Percentiles rank a stretch among this genome's conserved stretches.
Evolutionary conservation across 306 rosid genomes (phyloP).

Genomic region (Pachyrhizus erosus): DNA sequence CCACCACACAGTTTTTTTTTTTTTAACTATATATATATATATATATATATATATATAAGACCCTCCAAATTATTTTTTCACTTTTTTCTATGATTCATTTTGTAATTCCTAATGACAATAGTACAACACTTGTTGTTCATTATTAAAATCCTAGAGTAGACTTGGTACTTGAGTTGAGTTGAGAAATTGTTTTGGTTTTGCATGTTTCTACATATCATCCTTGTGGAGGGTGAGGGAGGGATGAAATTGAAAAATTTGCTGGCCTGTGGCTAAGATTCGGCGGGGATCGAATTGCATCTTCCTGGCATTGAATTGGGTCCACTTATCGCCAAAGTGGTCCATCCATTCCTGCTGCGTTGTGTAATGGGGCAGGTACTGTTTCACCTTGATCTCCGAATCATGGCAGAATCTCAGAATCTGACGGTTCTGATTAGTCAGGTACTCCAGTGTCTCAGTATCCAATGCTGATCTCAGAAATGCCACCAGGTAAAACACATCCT

Average conservation of each 20-base stretch:
- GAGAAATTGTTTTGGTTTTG: no score
- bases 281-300: conserved; percentile 86
- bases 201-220: not conserved
- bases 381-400: conserved; percentile 66
- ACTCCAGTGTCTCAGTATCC: conserved; percentile 67
- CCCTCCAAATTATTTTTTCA: not conserved
- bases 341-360: conserved; percentile 71
- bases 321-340: conserved; percentile 92
- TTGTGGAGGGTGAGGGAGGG: conserved; percentile 37
- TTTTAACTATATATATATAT: no score
- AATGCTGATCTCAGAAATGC: conserved; percentile 87
- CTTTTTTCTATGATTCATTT: not conserved
- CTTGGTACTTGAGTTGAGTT: not conserved
- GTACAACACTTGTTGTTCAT: not conserved
- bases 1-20: no score
- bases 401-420: conserved; percentile 74
- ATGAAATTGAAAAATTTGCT: conserved; percentile 67
- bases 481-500: conserved; percentile 89
- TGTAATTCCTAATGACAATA: not conserved
- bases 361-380: conserved; percentile 96
- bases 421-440: conserved; percentile 77
- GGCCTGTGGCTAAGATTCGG: conserved; percentile 86
- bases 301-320: conserved; percentile 66
- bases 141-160: not conserved
- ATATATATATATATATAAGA: no score